Conservation (phyloP, 441 rosid species). For the Gossypium trilobum region DNA sequence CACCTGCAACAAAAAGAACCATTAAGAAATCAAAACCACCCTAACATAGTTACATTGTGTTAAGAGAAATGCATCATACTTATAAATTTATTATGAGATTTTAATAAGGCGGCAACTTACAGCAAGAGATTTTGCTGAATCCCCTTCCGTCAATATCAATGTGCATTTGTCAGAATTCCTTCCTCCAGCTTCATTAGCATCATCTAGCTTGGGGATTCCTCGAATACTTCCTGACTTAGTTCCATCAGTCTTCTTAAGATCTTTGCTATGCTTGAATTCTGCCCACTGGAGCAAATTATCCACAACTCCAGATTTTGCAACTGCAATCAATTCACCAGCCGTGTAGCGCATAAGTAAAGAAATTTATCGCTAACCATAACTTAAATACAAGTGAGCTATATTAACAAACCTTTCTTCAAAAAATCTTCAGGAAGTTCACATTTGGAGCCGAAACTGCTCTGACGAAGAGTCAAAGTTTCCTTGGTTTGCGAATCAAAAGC, state of each 20-base stretch:
- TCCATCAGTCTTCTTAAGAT: conserved; percentile 87
- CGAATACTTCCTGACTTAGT: conserved; percentile 50
- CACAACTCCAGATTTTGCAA: conserved; percentile 72
- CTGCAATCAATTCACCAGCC: conserved; percentile 30
- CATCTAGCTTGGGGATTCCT: conserved; percentile 70
- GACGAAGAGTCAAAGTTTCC: conserved; percentile 91
- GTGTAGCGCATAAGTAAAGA: background rate
- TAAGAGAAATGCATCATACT: background rate
- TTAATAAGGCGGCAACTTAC: conserved; percentile 35
- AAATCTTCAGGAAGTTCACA: conserved; percentile 79
- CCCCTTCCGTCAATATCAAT: conserved; percentile 93
- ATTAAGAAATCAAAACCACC: background rate
- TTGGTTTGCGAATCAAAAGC: conserved; percentile 98
- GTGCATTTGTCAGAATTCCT: conserved; percentile 66
- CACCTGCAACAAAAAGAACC: conserved; percentile 35
- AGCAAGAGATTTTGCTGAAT: conserved; percentile 91
- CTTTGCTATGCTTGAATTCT: conserved; percentile 67
- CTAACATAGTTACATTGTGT: background rate
- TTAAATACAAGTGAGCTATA: background rate
- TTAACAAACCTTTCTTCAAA: conserved; percentile 65
- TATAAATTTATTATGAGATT: background rate
- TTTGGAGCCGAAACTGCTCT: conserved; percentile 87
- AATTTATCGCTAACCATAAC: background rate
- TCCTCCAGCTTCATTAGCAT: conserved; percentile 90
- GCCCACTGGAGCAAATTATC: conserved; percentile 87